Percentiles rank a stretch among this genome's conserved stretches.
These are phyloP conservation scores for Didymella segeticola DNA, from an alignment of 2,329 filamentous ascomycete genomes.

Conservation along the genomic window DNA sequence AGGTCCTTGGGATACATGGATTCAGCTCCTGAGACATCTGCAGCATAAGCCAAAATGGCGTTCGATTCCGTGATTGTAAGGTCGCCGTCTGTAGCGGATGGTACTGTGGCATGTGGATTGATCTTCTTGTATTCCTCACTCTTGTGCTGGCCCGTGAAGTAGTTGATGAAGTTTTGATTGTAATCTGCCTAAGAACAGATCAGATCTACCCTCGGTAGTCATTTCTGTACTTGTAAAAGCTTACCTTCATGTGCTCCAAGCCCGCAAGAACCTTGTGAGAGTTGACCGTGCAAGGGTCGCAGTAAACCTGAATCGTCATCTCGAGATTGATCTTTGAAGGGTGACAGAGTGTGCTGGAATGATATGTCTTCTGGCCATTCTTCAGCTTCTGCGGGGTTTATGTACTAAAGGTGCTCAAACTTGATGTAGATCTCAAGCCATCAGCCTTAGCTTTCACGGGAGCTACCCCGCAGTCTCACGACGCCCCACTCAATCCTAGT, in stretches of 20 bases:
- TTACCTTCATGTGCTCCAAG: constrained; percentile 43
- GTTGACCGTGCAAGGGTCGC: constrained; percentile 53
- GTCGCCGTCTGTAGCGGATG: constrained; percentile 50
- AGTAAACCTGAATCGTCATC: constrained; percentile 26
- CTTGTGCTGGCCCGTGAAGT: constrained; percentile 52
- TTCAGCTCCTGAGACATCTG: constrained; percentile 40
- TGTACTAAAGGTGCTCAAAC: background rate
- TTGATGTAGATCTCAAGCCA: background rate
- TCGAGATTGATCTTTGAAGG: background rate
- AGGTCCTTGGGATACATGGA: constrained; percentile 50
- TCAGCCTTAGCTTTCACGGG: constrained; percentile 1
- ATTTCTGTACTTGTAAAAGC: background rate
- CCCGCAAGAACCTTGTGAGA: constrained; percentile 52
- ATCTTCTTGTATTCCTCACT: constrained; percentile 44
- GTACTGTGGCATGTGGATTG: constrained; percentile 50
- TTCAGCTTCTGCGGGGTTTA: constrained; percentile 15
- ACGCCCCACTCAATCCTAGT: background rate
- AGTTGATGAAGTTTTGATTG: constrained; percentile 49
- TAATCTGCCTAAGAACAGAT: constrained; percentile 31
- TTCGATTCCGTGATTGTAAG: constrained; percentile 52
- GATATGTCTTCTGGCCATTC: background rate
- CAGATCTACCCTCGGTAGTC: background rate
- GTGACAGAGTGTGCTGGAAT: background rate
- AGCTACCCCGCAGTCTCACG: constrained; percentile 13
- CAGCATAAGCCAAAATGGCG: constrained; percentile 52